Conservation (phyloP, 2,329 filamentous ascomycete species). For the Clonostachys solani region DNA sequence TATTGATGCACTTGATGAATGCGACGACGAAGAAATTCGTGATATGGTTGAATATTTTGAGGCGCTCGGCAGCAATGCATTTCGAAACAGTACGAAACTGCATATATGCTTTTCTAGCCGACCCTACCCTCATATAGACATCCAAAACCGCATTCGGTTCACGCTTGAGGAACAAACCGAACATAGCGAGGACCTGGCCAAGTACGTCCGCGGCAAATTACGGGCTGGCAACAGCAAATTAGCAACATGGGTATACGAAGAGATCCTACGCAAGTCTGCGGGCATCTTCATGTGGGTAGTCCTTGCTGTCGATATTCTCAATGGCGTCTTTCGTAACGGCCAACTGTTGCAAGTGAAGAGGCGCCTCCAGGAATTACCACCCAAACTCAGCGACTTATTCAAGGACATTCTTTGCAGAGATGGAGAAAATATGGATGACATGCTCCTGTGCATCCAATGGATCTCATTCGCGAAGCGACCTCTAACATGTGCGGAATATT, state of each 20-base stretch:
- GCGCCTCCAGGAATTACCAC: too few species aligned
- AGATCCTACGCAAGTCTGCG: conserved; percentile 32
- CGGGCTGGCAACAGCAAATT: neutral
- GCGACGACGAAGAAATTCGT: neutral
- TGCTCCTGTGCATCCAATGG: too few species aligned
- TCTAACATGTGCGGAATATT: too few species aligned
- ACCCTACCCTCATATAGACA: conserved; percentile 36
- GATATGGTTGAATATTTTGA: neutral
- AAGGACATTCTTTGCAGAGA: too few species aligned
- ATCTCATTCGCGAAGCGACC: too few species aligned
- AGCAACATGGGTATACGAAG: conserved; percentile 16
- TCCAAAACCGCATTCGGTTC: conserved; percentile 10
- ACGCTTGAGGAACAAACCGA: conserved; percentile 15
- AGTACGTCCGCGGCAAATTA: conserved; percentile 6
- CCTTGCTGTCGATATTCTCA: conserved; percentile 28
- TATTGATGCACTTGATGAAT: conserved; percentile 1
- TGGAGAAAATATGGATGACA: conserved; percentile 19
- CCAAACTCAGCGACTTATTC: too few species aligned
- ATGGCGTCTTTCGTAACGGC: conserved; percentile 19
- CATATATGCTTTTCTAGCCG: conserved; percentile 39
- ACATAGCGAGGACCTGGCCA: conserved; percentile 15
- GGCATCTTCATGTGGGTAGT: conserved; percentile 36
- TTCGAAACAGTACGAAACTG: conserved; percentile 9
- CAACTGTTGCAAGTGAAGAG: conserved; percentile 9
- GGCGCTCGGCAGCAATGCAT: neutral